Evolutionary conservation across 495 filamentous ascomycete genomes (phyloP), one percentile per base, ranked within the genome.

Genomic region (Terfezia boudieri): DNA sequence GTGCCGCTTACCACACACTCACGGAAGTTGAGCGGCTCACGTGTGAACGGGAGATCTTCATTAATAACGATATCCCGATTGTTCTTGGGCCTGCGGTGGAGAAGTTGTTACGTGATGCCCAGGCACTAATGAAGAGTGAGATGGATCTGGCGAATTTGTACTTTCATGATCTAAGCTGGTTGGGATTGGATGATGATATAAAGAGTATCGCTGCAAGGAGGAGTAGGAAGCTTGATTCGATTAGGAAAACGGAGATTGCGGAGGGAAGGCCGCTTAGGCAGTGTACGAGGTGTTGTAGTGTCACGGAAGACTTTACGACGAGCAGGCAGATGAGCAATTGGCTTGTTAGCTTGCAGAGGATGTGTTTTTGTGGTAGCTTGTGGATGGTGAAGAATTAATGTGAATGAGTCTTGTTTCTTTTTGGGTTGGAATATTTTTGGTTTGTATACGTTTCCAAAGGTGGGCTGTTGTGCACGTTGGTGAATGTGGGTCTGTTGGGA

Each of bases 351-450:
- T 59, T 68, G 58, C 66, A 68, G 50, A 60, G 61, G 22, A 68
- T 68, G 66, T 68, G 66, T 55, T 59, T 68, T 53, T 68, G 66
- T 53, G 66, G 66, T 49, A 68, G 62, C 11, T 35, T 68, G 14
- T 68, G 66, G 66, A 67, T 67, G 66, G 37, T 36, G 10, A 9
- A 56, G 54, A 43, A 52, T 32, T 32, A 32, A 7, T 32, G 26
- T 32, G 2, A 11, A 32, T 2, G 49, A 12, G 49, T 8, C 6
- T 46, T 46, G 8, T 4, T 46, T 46, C 8, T 46, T 9, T 46
- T 46, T 32, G 26, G 26, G 26, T 5, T 32, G 26, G 4, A 32
- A 32, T 32, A 5, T 32, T 32, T 32, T 32, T 32, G 26, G 26
- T 32, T 32, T 32, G 7, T 32, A 32, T 32, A 32, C 26, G 4